Evolutionary conservation across 805 yeast species (phyloP).

Genomic region (Candida pini): DNA sequence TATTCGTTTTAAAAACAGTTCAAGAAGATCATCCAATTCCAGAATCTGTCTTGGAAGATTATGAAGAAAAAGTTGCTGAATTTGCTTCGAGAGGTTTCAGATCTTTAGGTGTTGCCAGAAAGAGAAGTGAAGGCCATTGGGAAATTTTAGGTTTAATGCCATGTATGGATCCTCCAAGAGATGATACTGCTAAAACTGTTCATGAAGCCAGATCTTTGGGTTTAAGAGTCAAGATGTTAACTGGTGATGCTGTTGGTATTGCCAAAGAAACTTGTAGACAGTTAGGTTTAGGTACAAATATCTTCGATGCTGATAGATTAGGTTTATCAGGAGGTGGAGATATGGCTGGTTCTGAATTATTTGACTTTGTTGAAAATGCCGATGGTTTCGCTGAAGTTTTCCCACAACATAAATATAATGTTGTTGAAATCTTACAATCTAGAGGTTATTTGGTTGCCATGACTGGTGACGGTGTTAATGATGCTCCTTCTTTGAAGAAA

Average conservation of each 20-base stretch:
- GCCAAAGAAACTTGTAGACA: constrained; percentile 98
- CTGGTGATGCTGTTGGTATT: constrained; percentile 99
- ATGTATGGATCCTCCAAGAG: constrained; percentile 98
- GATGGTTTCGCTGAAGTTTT: constrained; percentile 98
- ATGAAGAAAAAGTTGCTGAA: constrained; percentile 96
- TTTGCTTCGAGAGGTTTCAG: constrained; percentile 98
- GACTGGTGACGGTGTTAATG: constrained; percentile 99
- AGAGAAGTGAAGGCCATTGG: constrained; percentile 98
- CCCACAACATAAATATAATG: constrained; percentile 97
- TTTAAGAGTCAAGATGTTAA: constrained; percentile 94
- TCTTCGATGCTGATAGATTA: constrained; percentile 93
- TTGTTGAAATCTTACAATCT: constrained; percentile 90
- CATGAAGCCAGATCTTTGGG: constrained; percentile 87
- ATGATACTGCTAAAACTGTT: constrained; percentile 94
- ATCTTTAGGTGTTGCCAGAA: constrained; percentile 97
- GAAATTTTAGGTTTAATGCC: constrained; percentile 97
- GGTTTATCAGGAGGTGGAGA: constrained; percentile 92
- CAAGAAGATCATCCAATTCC: constrained; percentile 96
- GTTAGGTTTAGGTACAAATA: constrained; percentile 94
- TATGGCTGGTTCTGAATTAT: constrained; percentile 96
- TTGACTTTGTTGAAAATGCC: constrained; percentile 95
- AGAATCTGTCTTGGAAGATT: constrained; percentile 88
- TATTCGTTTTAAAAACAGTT: constrained; percentile 92
- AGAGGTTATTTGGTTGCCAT: constrained; percentile 97
- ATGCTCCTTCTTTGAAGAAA: constrained; percentile 96